Conservation (phyloP, 176 grass and related monocot species). For the Paspalum vaginatum region DNA sequence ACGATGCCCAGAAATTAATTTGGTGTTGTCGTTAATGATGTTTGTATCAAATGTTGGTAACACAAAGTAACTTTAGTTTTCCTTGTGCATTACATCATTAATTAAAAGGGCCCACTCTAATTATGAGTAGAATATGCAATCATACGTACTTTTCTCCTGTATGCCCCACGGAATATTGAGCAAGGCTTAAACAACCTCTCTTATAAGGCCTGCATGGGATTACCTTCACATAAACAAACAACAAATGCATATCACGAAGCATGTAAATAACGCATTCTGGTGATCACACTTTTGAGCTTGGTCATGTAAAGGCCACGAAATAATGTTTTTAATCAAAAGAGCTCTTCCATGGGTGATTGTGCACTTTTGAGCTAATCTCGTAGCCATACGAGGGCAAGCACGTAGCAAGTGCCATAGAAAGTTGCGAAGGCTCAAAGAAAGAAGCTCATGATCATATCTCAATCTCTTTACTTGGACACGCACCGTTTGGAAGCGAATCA, state of each 20-base stretch:
- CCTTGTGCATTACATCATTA: neutral
- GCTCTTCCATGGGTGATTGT: constrained; percentile 39
- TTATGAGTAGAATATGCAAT: constrained; percentile 39
- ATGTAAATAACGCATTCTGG: constrained; percentile 37
- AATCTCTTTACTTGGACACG: neutral
- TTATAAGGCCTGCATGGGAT: constrained; percentile 32
- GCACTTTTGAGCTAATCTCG: constrained; percentile 46
- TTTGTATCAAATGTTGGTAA: constrained; percentile 15
- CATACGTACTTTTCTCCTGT: constrained; percentile 12
- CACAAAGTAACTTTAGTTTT: neutral
- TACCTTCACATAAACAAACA: constrained; percentile 51
- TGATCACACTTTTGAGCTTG: constrained; percentile 32
- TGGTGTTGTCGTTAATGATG: neutral
- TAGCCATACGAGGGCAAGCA: constrained; percentile 41
- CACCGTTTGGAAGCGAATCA: neutral
- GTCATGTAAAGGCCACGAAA: constrained; percentile 33
- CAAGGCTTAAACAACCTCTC: constrained; percentile 17
- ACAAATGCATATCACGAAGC: constrained; percentile 43
- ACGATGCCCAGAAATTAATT: neutral
- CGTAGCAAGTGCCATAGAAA: constrained; percentile 48
- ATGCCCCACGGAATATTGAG: constrained; percentile 58
- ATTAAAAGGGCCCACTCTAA: neutral
- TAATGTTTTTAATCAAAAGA: constrained; percentile 28
- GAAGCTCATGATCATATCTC: constrained; percentile 34
- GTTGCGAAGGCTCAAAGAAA: constrained; percentile 26